phyloP scores from a whole-genome alignment of 805 yeast genomes.

The Pichia ethanolica region DNA sequence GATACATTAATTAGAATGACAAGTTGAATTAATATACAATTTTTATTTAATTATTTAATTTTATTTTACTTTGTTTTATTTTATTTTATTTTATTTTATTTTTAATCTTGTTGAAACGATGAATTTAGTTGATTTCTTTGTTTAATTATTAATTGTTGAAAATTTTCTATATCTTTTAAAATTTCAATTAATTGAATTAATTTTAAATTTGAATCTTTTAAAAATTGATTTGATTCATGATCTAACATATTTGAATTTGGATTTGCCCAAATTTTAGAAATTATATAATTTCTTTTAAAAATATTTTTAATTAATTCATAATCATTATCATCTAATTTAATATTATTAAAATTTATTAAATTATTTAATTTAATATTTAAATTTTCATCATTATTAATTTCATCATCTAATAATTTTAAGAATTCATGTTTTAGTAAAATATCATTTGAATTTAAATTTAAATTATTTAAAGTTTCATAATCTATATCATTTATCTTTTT shows the following conservation, averaged over 20 bases:
- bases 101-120: neutral
- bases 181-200: neutral
- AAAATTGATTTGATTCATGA: slow-evolving; percentile 4
- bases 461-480: slow-evolving; percentile 7
- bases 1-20: slow-evolving; percentile 3
- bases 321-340: neutral
- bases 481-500: slow-evolving; percentile 10
- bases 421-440: slow-evolving; percentile 4
- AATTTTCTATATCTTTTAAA: neutral
- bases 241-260: slow-evolving; percentile 5
- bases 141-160: neutral
- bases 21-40: neutral
- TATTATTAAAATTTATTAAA: neutral
- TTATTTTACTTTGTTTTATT: neutral
- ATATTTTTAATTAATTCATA: neutral
- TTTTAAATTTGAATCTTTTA: neutral
- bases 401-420: slow-evolving; percentile 1
- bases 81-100: neutral
- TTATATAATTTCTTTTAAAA: slow-evolving; percentile 1
- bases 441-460: neutral
- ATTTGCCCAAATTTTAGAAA: slow-evolving; percentile 6
- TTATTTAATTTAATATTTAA: neutral
- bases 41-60: neutral
- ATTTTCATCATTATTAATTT: neutral
- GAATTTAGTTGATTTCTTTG: neutral